Evolutionary conservation across 73 alveolate genomes (phyloP), one percentile per base, ranked within the genome.

Genomic region (Blepharisma japonicum): DNA sequence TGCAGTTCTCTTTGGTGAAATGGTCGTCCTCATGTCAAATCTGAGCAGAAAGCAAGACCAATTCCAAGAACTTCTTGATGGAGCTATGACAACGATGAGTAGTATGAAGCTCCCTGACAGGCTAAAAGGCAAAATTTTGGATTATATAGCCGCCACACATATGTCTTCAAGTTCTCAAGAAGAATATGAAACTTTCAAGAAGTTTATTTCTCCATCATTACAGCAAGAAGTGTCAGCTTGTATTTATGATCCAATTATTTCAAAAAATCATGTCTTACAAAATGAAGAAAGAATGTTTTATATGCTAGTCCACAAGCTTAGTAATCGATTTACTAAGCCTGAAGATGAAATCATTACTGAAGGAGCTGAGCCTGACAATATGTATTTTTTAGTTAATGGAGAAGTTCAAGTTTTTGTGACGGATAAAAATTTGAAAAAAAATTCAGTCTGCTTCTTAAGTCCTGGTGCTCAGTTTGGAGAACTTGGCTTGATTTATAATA

Each of bases 401-500:
- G 85, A 77, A 7, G 55, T 80, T 8, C 77, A 81, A 9, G 80
- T 81, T 20, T 18, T 6, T 45, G 84, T 56, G 5, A 6, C 11
- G 0, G 56, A 77, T 55, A 71, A 81, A n/a, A 18, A 55, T 9
- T 54, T 7, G 55, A 77, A 18, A 20, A 68, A 81, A 42, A 54
- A 39, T 18, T 54, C 14, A n/a, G 89, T 77, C 14, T 70, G 68
- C 25, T 49, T 9, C 4, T 68, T 86, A 6, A 74, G 53, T 6
- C 55, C 82, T 7, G 90, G 90, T 0, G 55, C 68, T 6, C 83
- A 71, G 66, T 86, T 86, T 82, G 93, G 93, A 45, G 93, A 86
- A 67, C 50, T 86, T 20, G 61, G 82, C 20, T 47, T 87, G 45
- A 53, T 83, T 20, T 72, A 77, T 53, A 51, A 78, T 6, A 71